phyloP scores from a whole-genome alignment of 768 basidiomycete genomes.

The Rhodotorula diobovata region DNA sequence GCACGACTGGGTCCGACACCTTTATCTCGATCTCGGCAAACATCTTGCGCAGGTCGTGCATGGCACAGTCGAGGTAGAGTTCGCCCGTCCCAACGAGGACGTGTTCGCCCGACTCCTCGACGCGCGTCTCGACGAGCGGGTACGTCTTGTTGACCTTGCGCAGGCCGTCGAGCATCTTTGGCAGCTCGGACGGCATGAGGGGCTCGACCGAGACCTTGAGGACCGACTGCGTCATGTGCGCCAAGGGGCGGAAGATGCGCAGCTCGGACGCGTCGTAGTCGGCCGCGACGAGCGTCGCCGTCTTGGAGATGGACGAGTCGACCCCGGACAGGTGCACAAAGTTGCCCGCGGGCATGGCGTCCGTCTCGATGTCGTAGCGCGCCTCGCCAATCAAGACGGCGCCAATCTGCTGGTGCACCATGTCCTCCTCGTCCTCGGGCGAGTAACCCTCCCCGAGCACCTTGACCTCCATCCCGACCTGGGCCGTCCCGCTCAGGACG shows the following conservation, averaged over 20 bases:
- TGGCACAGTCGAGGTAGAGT: constrained; percentile 88
- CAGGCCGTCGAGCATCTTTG: constrained; percentile 95
- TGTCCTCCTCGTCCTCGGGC: constrained; percentile 98
- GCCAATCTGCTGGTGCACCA: constrained; percentile 77
- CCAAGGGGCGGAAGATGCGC: constrained; percentile 91
- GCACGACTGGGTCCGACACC: constrained; percentile 96
- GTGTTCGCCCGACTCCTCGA: constrained; percentile 97
- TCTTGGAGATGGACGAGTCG: constrained; percentile 90
- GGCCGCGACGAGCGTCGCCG: constrained; percentile 73
- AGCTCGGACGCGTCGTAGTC: constrained; percentile 70
- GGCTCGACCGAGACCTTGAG: constrained; percentile 98
- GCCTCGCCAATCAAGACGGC: constrained; percentile 87
- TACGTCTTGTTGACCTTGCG: constrained; percentile 98
- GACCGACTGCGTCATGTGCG: constrained; percentile 93
- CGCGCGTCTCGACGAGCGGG: constrained; percentile 87
- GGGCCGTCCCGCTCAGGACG: constrained; percentile 83
- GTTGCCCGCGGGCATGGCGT: constrained; percentile 85
- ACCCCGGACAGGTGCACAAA: constrained; percentile 87
- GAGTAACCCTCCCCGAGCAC: constrained; percentile 98
- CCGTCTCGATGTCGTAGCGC: constrained; percentile 82
- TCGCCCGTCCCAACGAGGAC: constrained; percentile 96
- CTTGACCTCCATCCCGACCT: constrained; percentile 77
- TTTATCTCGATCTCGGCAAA: constrained; percentile 99
- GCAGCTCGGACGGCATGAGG: constrained; percentile 91
- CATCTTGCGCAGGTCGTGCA: constrained; percentile 86